Evolutionary conservation across 805 yeast species (phyloP).

Genomic region (Saturnispora galanensis): DNA sequence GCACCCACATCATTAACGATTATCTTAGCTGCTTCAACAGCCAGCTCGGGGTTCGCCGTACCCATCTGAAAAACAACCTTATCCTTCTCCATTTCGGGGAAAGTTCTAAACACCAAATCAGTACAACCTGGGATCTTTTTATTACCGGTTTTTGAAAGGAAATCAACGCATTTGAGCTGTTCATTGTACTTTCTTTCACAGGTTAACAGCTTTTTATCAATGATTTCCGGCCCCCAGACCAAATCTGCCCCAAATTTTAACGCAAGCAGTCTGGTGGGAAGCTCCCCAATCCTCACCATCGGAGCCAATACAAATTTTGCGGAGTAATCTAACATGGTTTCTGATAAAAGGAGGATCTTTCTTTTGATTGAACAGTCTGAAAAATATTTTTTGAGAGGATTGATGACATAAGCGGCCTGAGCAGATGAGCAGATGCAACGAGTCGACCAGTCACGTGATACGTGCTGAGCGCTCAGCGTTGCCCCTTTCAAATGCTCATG

Average conservation of each 20-base stretch:
- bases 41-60: conserved; percentile 70
- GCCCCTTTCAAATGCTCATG: too few species aligned
- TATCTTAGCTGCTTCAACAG: conserved; percentile 77
- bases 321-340: conserved; percentile 52
- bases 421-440: too few species aligned
- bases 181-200: conserved; percentile 58
- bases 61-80: conserved; percentile 85
- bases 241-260: conserved; percentile 82
- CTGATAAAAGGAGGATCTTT: neutral
- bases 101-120: conserved; percentile 59
- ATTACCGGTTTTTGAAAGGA: conserved; percentile 31
- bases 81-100: conserved; percentile 49
- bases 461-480: neutral
- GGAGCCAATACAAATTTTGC: conserved; percentile 88
- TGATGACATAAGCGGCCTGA: too few species aligned
- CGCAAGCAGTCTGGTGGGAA: conserved; percentile 78
- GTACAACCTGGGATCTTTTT: conserved; percentile 37
- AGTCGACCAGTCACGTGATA: neutral
- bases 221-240: conserved; percentile 94
- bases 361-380: too few species aligned
- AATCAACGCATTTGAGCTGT: conserved; percentile 52
- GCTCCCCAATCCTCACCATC: conserved; percentile 93
- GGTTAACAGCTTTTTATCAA: conserved; percentile 71
- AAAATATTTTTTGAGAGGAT: neutral
- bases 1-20: conserved; percentile 86